Evolutionary conservation across 2,329 filamentous ascomycete genomes (phyloP).

Genomic region (Botryosphaeria agaves): DNA sequence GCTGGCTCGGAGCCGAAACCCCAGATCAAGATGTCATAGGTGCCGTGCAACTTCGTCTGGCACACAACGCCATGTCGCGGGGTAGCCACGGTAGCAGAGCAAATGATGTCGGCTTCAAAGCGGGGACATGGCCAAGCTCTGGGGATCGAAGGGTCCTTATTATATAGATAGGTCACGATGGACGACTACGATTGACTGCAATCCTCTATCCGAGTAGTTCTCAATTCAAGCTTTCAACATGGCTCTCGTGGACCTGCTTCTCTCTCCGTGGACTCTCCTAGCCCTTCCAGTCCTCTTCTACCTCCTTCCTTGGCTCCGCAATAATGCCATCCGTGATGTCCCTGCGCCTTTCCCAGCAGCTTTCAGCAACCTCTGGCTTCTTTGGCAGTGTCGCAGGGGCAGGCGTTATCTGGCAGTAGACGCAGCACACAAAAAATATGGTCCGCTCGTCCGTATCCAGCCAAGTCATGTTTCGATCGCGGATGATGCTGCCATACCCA

Average conservation of each 20-base stretch:
- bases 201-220: no score
- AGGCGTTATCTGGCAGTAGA: constrained; percentile 42
- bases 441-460: constrained; percentile 66
- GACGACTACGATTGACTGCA: no score
- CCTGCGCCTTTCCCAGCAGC: constrained; percentile 46
- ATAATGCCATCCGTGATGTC: constrained; percentile 34
- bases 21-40: no score
- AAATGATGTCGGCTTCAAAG: no score
- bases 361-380: constrained; percentile 68
- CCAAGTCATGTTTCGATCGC: constrained; percentile 73
- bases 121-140: no score
- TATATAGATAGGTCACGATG: no score
- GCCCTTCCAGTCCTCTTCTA: constrained; percentile 36
- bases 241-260: constrained; percentile 20
- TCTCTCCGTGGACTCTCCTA: constrained; percentile 29
- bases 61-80: no score
- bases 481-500: constrained; percentile 58
- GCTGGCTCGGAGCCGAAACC: no score
- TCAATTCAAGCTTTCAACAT: no score
- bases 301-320: constrained; percentile 42
- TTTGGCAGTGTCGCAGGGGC: constrained; percentile 45
- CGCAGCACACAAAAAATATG: constrained; percentile 54
- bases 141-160: no score
- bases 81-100: no score
- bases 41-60: no score